Evolutionary conservation across 352 stramenopile species (phyloP), one percentile per base, ranked within the genome.

Genomic region (Globisporangium canariense): DNA sequence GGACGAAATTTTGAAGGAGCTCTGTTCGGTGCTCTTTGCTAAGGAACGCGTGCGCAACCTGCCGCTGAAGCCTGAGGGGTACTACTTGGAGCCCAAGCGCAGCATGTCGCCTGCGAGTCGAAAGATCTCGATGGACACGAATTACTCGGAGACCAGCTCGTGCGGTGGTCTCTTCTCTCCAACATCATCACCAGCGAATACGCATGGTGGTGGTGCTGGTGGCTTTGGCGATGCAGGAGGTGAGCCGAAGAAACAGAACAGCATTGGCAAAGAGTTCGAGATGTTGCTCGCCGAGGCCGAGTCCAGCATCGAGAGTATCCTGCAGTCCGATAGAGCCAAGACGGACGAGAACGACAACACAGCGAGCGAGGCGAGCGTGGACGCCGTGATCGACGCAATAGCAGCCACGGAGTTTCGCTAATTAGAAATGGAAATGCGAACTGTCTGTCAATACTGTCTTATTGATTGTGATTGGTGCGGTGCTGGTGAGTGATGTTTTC

Each of bases 1-100:
- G 18, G 87, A 96, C 54, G 87, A 96, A 62, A 81, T 96, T 36
- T 64, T 96, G 3, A 94, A 94, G 65, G 87, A 96, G 65, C 74
- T 96, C 2, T 93, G 86, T 54, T 91, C 85, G 10, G 74, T 91
- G 60, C 68, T 94, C 2, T 93, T 94, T 56, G 83, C 85, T 1
- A 83, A 81, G 28, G 85, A 93, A 40, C 82, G 82, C 22, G 79
- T 92, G 28, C 79, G 81, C 43, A 88, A 70, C 20, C 67, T 96
- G 40, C 87, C 87, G 7, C 69, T 94, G 34, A 90, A 91, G 61
- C 85, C 87, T 1, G 87, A 94, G 59, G 87, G 86, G 3, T 92
- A 88, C 67, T 96, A 94, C 73, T 74, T 94, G 38, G 80, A 89
- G 64, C 76, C 83, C 0, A 92, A 90, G 63, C 78, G 78, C 43